Conservation (phyloP, 192 early-diverging fungal genomes). For the Mortierella hygrophila region DNA sequence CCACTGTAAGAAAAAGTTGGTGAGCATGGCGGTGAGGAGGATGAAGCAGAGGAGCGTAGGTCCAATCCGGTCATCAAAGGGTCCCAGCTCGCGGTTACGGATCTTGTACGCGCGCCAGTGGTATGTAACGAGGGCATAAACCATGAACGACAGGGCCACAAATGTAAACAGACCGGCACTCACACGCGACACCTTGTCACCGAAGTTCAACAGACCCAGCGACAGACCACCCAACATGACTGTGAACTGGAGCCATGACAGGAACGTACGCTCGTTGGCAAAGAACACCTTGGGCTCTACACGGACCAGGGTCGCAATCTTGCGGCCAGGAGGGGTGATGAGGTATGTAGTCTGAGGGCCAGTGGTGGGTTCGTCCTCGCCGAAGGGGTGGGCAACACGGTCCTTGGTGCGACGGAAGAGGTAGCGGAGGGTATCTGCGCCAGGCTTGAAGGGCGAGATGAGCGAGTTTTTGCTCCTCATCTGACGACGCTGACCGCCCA, state of each 20-base stretch:
- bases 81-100: slow-evolving; percentile 77
- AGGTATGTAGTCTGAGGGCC: slow-evolving; percentile 42
- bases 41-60: slow-evolving; percentile 79
- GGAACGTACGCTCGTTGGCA: slow-evolving; percentile 94
- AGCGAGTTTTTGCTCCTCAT: slow-evolving; percentile 43
- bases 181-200: slow-evolving; percentile 77
- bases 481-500: slow-evolving; percentile 14
- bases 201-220: slow-evolving; percentile 84
- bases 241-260: slow-evolving; percentile 89
- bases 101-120: slow-evolving; percentile 86
- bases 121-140: slow-evolving; percentile 83
- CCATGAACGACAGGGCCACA: slow-evolving; percentile 82
- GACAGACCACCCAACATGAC: slow-evolving; percentile 78
- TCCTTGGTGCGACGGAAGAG: slow-evolving; percentile 47
- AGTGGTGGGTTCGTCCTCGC: slow-evolving; percentile 11
- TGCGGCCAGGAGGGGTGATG: slow-evolving; percentile 58
- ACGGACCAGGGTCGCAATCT: slow-evolving; percentile 73
- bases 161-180: slow-evolving; percentile 77
- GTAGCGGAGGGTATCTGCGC: slow-evolving; percentile 54
- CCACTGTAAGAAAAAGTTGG: slow-evolving; percentile 81
- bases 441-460: slow-evolving; percentile 51
- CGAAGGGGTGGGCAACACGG: slow-evolving; percentile 30
- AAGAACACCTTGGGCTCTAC: slow-evolving; percentile 93
- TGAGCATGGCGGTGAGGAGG: slow-evolving; percentile 72
- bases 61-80: slow-evolving; percentile 85